Evolutionary conservation across 2,329 filamentous ascomycete species (phyloP).

Genomic region (Ascochyta pisi): DNA sequence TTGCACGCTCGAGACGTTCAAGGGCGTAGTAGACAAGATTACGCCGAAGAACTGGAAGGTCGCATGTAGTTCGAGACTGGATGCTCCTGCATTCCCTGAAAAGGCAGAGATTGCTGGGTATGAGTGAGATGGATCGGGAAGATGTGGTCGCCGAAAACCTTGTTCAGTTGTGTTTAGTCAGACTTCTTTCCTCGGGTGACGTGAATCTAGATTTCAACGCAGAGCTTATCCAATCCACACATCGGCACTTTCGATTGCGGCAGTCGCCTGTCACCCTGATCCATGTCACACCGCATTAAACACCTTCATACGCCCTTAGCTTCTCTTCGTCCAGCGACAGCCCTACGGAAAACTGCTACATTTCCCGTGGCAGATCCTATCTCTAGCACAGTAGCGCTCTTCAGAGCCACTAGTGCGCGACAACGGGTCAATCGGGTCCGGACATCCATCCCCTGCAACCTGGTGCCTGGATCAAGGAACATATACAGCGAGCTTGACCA

Average conservation of each 20-base stretch:
- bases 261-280: not conserved
- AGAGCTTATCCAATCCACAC: no score
- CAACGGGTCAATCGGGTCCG: not conserved
- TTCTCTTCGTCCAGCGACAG: not conserved
- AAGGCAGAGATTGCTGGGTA: slow-evolving; percentile 46
- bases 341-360: not conserved
- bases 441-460: not conserved
- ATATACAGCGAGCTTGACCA: not conserved
- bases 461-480: not conserved
- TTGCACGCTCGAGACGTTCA: slow-evolving; percentile 92
- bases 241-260: not conserved
- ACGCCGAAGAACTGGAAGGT: slow-evolving; percentile 80
- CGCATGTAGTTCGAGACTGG: slow-evolving; percentile 66
- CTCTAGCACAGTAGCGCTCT: not conserved
- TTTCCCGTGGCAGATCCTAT: not conserved
- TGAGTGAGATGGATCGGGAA: slow-evolving; percentile 7
- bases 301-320: not conserved
- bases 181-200: no score
- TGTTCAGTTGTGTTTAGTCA: no score
- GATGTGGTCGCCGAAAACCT: no score
- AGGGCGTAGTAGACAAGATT: slow-evolving; percentile 87
- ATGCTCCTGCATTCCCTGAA: slow-evolving; percentile 59
- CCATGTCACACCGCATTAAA: not conserved
- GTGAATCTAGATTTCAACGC: no score
- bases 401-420: not conserved